Base-by-base conservation (phyloP, 1,139 yeast genomes). In the Lodderomyces pseudojiufengensis region DNA sequence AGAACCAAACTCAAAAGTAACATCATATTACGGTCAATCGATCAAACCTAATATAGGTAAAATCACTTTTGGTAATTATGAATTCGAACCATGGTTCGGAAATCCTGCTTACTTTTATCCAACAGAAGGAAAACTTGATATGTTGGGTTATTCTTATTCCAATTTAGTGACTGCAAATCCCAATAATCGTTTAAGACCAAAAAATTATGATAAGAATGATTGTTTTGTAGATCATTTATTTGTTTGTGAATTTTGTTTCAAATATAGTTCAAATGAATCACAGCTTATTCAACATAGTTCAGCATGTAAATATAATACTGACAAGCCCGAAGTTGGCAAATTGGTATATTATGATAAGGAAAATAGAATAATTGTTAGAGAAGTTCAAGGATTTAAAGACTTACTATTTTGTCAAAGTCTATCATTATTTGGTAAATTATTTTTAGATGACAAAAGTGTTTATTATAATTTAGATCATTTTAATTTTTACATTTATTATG, bases 391-490 rank as follows among this genome's bases (percentile, higher is more conserved):
- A 1, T 64, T 67, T 16, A 65, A 73, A 35, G 73, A 80, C 45
- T 70, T 71, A 38, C 56, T 87, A 20, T 87, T 81, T 46, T 79
- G 95, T 45, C 97, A 90, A 52, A 81, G 86, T 47, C 59, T 92
- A 44, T 81, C 94, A 39, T 64, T 92, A 5, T 84, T 90, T 59
- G 94, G 95, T 1, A 87, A 88, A 57, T 70, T 92, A 28, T 92
- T 86, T 50, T 70, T 92, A n/a, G 96, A 88, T 46, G 88, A 86
- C 56, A 92, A 92, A 57, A 84, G 95, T 0, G 83, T 90, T 23
- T 87, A 80, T 54, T 92, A 84, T 57, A 75, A 81, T 32, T 76
- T 87, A 7, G 90, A 84, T 29, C 73, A 75, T 37, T 92, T 84
- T 57, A 90, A 86, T 42, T 87, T 87, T 55, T 92, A 80, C 55